Percentiles rank a stretch among this genome's conserved stretches.
phyloP scores from a whole-genome alignment of 1,139 yeast genomes.

The Candida tropicalis region DNA sequence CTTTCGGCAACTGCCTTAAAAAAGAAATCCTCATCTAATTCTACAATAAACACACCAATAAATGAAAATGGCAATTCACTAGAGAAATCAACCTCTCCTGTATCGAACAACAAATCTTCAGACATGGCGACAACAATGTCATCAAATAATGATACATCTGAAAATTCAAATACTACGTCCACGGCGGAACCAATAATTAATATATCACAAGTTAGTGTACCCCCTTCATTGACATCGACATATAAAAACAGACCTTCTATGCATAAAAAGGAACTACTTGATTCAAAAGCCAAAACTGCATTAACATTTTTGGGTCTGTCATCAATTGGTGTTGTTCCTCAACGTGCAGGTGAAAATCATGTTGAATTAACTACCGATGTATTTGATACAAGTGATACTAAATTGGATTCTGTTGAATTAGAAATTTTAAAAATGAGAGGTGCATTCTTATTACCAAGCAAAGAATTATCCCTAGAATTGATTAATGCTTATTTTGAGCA shows the following conservation, averaged over 20 bases:
- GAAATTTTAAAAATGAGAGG: constrained; percentile 70
- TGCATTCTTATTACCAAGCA: constrained; percentile 69
- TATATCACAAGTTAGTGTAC: constrained; percentile 46
- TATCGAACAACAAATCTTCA: neutral
- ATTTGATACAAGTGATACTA: constrained; percentile 38
- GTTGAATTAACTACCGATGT: constrained; percentile 45
- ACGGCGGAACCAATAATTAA: constrained; percentile 42
- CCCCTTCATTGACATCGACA: constrained; percentile 47
- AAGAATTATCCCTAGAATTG: constrained; percentile 61
- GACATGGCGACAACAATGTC: neutral
- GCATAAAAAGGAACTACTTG: constrained; percentile 36
- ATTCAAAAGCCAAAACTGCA: constrained; percentile 32
- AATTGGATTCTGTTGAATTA: constrained; percentile 66
- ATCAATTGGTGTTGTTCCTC: constrained; percentile 44
- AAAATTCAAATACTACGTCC: constrained; percentile 1
- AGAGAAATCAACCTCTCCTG: neutral
- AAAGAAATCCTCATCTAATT: neutral
- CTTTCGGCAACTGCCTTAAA: neutral
- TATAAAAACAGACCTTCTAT: constrained; percentile 44
- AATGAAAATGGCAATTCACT: neutral
- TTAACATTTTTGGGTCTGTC: constrained; percentile 47
- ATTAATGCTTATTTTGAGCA: constrained; percentile 65
- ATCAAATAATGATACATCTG: no score
- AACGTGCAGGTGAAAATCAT: constrained; percentile 48
- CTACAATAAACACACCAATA: no score